A percentile compares a stretch with the other conserved stretches of the same genome.
Evolutionary conservation across 2,329 filamentous ascomycete genomes (phyloP).

Genomic region (Zymoseptoria brevis): DNA sequence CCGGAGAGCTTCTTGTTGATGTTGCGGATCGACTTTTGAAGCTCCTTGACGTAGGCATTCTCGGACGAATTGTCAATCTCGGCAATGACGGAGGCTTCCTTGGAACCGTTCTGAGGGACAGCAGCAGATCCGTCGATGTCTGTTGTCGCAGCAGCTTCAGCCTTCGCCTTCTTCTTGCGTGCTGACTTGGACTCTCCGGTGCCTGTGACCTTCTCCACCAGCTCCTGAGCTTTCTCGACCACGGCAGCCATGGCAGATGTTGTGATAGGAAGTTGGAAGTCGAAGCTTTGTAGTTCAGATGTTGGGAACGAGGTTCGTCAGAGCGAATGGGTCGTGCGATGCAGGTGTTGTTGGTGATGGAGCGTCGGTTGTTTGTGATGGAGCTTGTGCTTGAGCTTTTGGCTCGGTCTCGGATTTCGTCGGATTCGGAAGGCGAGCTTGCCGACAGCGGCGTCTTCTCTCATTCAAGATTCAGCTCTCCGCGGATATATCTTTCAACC

Average conservation of each 20-base stretch:
- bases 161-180: conserved; percentile 39
- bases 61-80: conserved; percentile 53
- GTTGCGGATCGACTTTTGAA: conserved; percentile 91
- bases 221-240: conserved; percentile 49
- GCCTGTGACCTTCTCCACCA: conserved; percentile 46
- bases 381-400: background rate
- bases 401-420: too few species aligned
- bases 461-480: background rate
- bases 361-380: background rate
- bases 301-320: background rate
- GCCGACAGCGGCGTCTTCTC: too few species aligned
- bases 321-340: background rate
- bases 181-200: conserved; percentile 46
- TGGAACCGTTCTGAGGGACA: conserved; percentile 14
- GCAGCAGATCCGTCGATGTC: conserved; percentile 12
- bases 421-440: too few species aligned
- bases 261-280: background rate
- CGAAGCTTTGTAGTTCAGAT: background rate
- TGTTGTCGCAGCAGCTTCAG: conserved; percentile 25
- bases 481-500: background rate
- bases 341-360: background rate
- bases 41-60: conserved; percentile 74
- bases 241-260: conserved; percentile 53
- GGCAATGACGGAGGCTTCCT: conserved; percentile 21
- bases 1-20: conserved; percentile 86